Conservation (phyloP, 202 grass and related monocot genomes). For the Eragrostis tef region DNA sequence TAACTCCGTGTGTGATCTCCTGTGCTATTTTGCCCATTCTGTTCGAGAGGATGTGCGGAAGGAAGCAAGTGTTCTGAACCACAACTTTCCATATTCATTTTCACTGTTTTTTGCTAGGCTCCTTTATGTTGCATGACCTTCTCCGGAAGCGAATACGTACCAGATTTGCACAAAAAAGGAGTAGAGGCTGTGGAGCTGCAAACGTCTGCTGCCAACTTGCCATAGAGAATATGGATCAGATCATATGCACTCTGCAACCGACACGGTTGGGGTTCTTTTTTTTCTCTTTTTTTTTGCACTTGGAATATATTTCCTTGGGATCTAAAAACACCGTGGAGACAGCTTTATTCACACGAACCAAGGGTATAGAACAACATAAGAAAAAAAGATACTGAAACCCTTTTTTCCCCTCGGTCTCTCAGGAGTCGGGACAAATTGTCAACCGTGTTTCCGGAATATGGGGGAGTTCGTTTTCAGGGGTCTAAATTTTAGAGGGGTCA, state of each 20-base stretch:
- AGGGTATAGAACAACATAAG: slow-evolving; percentile 7
- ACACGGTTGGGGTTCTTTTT: not conserved
- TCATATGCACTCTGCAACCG: not conserved
- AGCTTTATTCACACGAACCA: slow-evolving; percentile 42
- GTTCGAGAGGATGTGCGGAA: no score
- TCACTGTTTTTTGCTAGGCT: not conserved
- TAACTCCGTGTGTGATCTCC: no score
- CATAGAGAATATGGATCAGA: not conserved
- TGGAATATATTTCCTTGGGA: slow-evolving; percentile 37
- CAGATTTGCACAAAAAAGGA: not conserved
- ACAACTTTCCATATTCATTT: not conserved
- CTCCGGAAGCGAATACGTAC: not conserved
- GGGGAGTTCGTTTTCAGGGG: no score
- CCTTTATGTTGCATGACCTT: not conserved
- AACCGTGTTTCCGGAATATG: no score
- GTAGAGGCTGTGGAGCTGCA: not conserved
- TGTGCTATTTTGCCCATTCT: no score
- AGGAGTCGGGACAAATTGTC: not conserved
- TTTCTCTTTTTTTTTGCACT: not conserved
- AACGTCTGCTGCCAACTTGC: not conserved
- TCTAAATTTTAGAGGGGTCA: no score
- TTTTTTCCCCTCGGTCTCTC: not conserved
- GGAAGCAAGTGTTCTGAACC: not conserved
- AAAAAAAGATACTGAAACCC: not conserved
- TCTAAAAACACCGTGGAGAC: slow-evolving; percentile 18